phyloP scores from a whole-genome alignment of 2,329 filamentous ascomycete genomes.

The Trichoderma arundinaceum region DNA sequence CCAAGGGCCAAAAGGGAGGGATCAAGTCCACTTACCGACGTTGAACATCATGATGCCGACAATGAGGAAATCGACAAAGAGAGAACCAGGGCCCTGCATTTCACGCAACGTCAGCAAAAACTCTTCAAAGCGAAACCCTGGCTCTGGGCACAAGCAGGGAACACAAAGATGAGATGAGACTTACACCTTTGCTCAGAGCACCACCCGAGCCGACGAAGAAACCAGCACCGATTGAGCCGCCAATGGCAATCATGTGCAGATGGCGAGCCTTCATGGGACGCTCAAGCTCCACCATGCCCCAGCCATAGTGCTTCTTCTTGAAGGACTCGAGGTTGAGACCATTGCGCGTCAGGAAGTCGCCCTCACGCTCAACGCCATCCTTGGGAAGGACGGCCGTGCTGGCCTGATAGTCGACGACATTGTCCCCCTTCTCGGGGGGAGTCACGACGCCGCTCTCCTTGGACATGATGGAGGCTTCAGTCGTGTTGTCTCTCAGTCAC shows the following conservation, averaged over 20 bases:
- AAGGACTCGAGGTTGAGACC: constrained; percentile 49
- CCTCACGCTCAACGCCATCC: constrained; percentile 36
- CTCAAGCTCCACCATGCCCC: constrained; percentile 46
- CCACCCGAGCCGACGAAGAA: constrained; percentile 59
- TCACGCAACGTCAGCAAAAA: constrained; percentile 8
- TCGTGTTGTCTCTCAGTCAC: constrained; percentile 3
- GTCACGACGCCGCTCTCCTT: constrained; percentile 27
- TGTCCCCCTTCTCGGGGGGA: constrained; percentile 36
- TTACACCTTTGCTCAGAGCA: constrained; percentile 55
- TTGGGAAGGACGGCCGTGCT: constrained; percentile 31
- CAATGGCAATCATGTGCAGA: constrained; percentile 65
- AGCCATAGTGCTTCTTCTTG: constrained; percentile 45
- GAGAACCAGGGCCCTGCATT: constrained; percentile 42
- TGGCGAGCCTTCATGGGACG: constrained; percentile 59
- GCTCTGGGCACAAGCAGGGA: neutral
- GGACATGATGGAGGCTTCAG: constrained; percentile 24
- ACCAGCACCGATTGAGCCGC: constrained; percentile 45
- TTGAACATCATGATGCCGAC: constrained; percentile 61
- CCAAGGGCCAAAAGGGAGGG: too few relatives aligned
- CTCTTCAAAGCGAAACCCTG: neutral
- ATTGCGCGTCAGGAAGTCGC: constrained; percentile 46
- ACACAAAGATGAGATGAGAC: constrained; percentile 33
- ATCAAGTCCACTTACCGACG: constrained; percentile 43
- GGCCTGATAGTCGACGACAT: constrained; percentile 26
- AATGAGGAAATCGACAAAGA: constrained; percentile 53